Conservation (phyloP, 2,329 filamentous ascomycete species). For the Incumbomyces delicatus region DNA sequence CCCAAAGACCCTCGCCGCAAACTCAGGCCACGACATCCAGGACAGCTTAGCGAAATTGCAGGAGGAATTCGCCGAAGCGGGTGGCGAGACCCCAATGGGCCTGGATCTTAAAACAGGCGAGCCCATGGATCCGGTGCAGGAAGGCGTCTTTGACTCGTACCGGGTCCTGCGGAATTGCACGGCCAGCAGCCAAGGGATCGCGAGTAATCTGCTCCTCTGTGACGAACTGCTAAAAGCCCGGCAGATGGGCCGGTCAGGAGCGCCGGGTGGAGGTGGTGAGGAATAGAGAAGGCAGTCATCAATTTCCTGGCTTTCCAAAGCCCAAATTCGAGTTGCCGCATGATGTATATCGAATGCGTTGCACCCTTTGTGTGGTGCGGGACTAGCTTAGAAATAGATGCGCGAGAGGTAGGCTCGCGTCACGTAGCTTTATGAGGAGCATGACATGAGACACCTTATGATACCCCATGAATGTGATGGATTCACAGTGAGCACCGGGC, state of each 20-base stretch:
- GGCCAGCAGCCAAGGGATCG: constrained; percentile 88
- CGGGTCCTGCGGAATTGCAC: constrained; percentile 87
- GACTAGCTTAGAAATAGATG: no score
- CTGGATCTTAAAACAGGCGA: constrained; percentile 78
- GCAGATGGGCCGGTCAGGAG: constrained; percentile 62
- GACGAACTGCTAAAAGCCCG: constrained; percentile 96
- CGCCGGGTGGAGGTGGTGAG: constrained; percentile 28
- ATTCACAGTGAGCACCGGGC: no score
- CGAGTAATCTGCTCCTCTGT: constrained; percentile 86
- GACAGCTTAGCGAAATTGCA: constrained; percentile 80
- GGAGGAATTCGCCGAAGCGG: constrained; percentile 73
- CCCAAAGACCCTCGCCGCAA: constrained; percentile 92
- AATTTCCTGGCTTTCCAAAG: no score
- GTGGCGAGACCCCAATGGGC: constrained; percentile 75
- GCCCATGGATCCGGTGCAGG: constrained; percentile 88
- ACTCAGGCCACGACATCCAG: constrained; percentile 93
- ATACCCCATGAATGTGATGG: no score
- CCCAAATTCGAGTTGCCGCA: background rate
- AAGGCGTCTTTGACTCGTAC: constrained; percentile 93
- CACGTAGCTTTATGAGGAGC: no score
- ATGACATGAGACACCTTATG: no score
- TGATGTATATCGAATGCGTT: no score
- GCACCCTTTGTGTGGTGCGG: no score
- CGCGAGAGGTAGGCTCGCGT: no score
- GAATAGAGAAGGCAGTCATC: constrained; percentile 9